Conservation (phyloP, 305 asterid species). For the Solanum hybrid region DNA sequence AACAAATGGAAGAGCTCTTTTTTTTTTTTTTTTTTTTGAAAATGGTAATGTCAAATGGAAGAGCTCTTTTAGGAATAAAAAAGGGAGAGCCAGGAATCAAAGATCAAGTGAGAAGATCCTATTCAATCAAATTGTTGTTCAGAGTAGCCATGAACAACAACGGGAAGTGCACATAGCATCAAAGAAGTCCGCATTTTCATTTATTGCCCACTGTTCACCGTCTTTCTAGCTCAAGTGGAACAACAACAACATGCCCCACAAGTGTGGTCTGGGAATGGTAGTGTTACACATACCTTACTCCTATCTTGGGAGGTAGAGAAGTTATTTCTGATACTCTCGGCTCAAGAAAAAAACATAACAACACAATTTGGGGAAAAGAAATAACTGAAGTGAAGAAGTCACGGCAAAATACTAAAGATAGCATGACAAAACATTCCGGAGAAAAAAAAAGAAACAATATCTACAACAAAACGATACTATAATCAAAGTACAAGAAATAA, state of each 20-base stretch:
- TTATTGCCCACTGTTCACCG: not conserved
- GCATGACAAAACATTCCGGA: not conserved
- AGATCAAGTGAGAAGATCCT: not conserved
- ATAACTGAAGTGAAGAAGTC: not conserved
- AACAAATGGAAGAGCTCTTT: not conserved
- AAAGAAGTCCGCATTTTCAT: not conserved
- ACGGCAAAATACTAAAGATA: not conserved
- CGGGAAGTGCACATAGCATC: not conserved
- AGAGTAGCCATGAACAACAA: not conserved
- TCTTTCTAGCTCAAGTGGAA: not conserved
- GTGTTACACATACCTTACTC: not conserved
- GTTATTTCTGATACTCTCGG: not conserved
- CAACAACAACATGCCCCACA: not conserved
- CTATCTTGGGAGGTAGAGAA: not conserved
- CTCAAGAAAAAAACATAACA: not conserved
- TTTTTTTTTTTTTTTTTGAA: not conserved
- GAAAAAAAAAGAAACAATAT: not conserved
- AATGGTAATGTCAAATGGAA: not conserved
- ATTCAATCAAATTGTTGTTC: not conserved
- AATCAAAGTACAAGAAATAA: not conserved
- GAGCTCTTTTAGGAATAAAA: not conserved
- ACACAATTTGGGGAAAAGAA: not conserved
- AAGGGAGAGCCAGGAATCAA: not conserved
- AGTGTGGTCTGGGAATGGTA: not conserved
- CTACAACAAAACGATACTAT: not conserved